Evolutionary conservation across 2,329 filamentous ascomycete species (phyloP), one percentile per base, ranked within the genome.

Genomic region (Cercospora brassicicola): DNA sequence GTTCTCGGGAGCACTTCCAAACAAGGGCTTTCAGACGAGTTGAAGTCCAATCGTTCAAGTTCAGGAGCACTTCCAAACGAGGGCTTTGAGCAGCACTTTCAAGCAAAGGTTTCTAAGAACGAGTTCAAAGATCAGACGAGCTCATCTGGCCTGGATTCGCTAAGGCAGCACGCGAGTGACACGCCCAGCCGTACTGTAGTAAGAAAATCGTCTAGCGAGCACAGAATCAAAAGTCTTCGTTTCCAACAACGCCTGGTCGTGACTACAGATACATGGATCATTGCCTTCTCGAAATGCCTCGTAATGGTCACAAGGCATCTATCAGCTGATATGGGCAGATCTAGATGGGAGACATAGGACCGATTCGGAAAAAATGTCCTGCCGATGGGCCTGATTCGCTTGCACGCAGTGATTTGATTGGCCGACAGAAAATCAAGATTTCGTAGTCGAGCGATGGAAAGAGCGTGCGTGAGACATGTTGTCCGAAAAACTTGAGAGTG

Each of bases 341-440:
- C 48, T n/a, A n/a, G 23, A 55, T 26, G 48, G 48, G 48, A 23
- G 23, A 55, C 48, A 8, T 55, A 28, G 20, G 23, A 55, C 48
- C 48, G 20, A 55, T 23, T 55, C 20, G 48, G 48, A 23, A 26
- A 55, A 55, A 9, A 26, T 55, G 6, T 28, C 48, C 48, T 30
- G 20, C 48, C 23, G 48, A 28, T 26, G 23, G 23, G 48, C 10
- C 48, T 26, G 48, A 9, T 13, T 15, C 48, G 23, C 11, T 15
- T 28, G 48, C 48, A 28, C 48, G 11, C 23, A 9, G 60, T 15
- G 13, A 48, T 23, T 31, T 55, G 60, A 45, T 51, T 53, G 60
- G 60, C 30, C 13, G 31, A 13, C 20, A n/a, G n/a, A 31, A 33
- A 62, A 53, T 45, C 60, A 55, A 53, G 60, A 30, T 62, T 62